Evolutionary conservation across 371 early-diverging fungal species (phyloP).

Genomic region (Mucor piriformis): DNA sequence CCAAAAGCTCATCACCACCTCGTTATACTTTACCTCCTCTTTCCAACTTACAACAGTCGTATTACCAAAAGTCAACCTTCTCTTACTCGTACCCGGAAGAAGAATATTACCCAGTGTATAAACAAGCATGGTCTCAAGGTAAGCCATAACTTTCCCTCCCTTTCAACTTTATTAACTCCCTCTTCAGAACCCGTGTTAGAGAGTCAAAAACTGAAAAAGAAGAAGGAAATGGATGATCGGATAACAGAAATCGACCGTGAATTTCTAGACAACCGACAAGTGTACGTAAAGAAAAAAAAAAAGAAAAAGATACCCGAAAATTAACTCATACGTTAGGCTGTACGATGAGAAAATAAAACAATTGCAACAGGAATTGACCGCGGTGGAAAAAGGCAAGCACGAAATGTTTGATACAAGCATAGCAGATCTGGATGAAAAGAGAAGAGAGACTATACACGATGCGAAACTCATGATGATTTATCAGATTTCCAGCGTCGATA

Average conservation of each 20-base stretch:
- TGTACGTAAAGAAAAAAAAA: background rate
- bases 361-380: slow-evolving; percentile 14
- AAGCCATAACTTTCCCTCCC: no score
- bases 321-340: slow-evolving; percentile 5
- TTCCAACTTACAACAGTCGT: background rate
- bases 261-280: slow-evolving; percentile 23
- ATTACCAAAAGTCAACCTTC: no score
- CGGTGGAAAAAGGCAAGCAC: slow-evolving; percentile 14
- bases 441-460: slow-evolving; percentile 16
- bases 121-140: slow-evolving; percentile 7
- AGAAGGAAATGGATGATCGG: slow-evolving; percentile 18
- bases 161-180: no score
- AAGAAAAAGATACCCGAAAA: no score
- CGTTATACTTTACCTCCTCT: background rate
- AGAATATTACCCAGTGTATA: slow-evolving; percentile 4
- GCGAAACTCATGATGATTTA: slow-evolving; percentile 26
- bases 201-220: slow-evolving; percentile 10
- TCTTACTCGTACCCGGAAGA: background rate
- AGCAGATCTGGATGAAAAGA: slow-evolving; percentile 11
- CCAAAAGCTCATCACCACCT: background rate
- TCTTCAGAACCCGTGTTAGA: background rate
- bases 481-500: slow-evolving; percentile 22
- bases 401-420: slow-evolving; percentile 2
- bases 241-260: slow-evolving; percentile 18
- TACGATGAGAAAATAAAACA: slow-evolving; percentile 23